Base-by-base conservation (phyloP, 164 flowering plant species). In the Aristolochia californica region DNA sequence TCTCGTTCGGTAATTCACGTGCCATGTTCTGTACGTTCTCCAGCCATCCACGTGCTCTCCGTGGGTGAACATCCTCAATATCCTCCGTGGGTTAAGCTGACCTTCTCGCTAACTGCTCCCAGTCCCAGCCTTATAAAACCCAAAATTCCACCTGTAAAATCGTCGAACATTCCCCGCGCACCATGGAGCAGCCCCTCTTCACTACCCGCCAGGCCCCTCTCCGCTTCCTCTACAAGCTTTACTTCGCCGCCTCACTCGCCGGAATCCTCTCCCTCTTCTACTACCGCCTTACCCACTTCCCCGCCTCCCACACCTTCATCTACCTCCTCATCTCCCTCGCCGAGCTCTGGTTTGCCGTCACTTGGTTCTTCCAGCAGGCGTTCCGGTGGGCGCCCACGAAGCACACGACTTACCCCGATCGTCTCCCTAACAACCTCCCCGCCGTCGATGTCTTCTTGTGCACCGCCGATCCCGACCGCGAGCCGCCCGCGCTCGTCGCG, bases 331-430 rank as follows among this genome's bases (percentile, higher is more conserved):
- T 70, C 48, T 11, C 67, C 23, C 56, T 66, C 12, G 70, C 74
- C 22, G 74, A 70, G 22, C 59, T 70, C 43, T 66, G 70, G 67
- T 70, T 70, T 13, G 60, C 58, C 17, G 64, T 23, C 58, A 43
- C 57, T 0, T 70, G 74, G 74, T 16, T 70, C 27, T 66, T 70
- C 48, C 74, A 70, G 21, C 74, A 70, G 45, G 64, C 70, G 10
- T 70, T 70, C 55, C 56, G 74, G 17, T 70, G 74, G 74, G 70
- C 74, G 5, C 74, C 74, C n/a, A 70, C 70, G 1, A 55, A 27
- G 38, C 74, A 66, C 59, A 18, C 26, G 15, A 56, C 66, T 1
- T 49, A 62, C 63, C 63, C 61, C 0, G 64, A 70, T n/a, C 63
- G 66, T 13, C 50, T 65, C 7, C 64, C 64, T 2, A 5, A 22